These are phyloP conservation scores for Aspergillus heteromorphus DNA, from an alignment of 495 filamentous ascomycete species.

Conservation along the genomic window DNA sequence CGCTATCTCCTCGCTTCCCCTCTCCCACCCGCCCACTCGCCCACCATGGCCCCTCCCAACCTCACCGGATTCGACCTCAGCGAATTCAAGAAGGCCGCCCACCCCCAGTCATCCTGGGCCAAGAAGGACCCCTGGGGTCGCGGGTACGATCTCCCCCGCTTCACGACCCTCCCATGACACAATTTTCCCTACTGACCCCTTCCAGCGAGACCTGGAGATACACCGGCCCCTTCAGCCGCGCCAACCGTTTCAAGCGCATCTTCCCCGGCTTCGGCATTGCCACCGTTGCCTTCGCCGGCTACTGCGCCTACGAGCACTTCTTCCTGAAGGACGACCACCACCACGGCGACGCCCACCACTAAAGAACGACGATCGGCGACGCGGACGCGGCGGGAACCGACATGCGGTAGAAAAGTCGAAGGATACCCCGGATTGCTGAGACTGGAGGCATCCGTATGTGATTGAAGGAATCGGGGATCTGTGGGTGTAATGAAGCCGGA, in stretches of 20 bases:
- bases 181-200: conserved; percentile 17
- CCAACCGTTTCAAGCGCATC: conserved; percentile 76
- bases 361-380: conserved; percentile 3
- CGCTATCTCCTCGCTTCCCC: too few species aligned
- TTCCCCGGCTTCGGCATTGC: conserved; percentile 92
- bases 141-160: conserved; percentile 44
- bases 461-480: neutral
- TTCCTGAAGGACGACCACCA: conserved; percentile 77
- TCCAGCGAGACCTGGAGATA: conserved; percentile 91
- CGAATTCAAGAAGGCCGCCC: conserved; percentile 64
- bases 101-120: conserved; percentile 47
- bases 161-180: conserved; percentile 3
- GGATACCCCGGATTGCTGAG: conserved; percentile 26
- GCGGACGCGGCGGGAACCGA: conserved; percentile 7
- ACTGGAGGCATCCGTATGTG: conserved; percentile 4
- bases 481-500: neutral
- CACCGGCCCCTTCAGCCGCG: conserved; percentile 79
- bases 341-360: conserved; percentile 48
- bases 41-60: conserved; percentile 52
- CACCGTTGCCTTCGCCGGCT: conserved; percentile 81
- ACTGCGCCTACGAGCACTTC: conserved; percentile 82
- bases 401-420: conserved; percentile 17
- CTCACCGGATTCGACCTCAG: conserved; percentile 79
- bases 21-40: conserved; percentile 8
- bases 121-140: conserved; percentile 84